Evolutionary conservation across 306 rosid genomes (phyloP), one percentile per base, ranked within the genome.

Genomic region (Fragaria vesca): DNA sequence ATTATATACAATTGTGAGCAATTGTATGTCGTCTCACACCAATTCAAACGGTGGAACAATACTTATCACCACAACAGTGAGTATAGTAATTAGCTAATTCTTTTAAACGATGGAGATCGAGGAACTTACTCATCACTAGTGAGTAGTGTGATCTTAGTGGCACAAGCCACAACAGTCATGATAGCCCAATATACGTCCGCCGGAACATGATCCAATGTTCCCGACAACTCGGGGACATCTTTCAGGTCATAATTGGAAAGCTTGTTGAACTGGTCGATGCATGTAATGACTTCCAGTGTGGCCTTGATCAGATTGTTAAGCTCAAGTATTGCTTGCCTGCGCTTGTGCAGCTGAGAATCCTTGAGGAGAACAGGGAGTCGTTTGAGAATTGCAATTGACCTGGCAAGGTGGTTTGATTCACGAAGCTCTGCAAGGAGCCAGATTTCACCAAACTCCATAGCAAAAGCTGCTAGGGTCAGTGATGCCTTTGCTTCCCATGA

Each of bases 381-480:
- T 69, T 82, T 91, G 43, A 93, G 69, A 58, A 81, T 70, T 6
- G 86, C 91, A 60, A 93, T 15, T 0, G 94, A 85, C 72, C 82
- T 89, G 32, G 97, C 93, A 0, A 91, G 83, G n/a, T 78, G 89
- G 75, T 91, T 81, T 0, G 87, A 69, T 66, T 85, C 80, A 38
- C 70, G 79, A 62, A 77, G 50, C 57, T 81, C 88, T 6, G 93
- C 82, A 1, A 93, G 86, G 1, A 88, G 71, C 93, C 94, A 91
- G 62, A 91, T 85, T 13, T 93, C 90, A 0, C 94, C 93, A 38
- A 82, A 91, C 38, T 93, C 93, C 9, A 87, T 5, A 2, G 94
- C 85, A 62, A 93, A 93, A n/a, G 96, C 94, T 0, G 93, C 90
- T 0, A 93, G 84, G 6, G 94, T 83, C 13, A 93, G 77, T 73